Evolutionary conservation across 2,329 filamentous ascomycete species (phyloP), one percentile per base, ranked within the genome.

Genomic region (Dothiorella sarmentorum): DNA sequence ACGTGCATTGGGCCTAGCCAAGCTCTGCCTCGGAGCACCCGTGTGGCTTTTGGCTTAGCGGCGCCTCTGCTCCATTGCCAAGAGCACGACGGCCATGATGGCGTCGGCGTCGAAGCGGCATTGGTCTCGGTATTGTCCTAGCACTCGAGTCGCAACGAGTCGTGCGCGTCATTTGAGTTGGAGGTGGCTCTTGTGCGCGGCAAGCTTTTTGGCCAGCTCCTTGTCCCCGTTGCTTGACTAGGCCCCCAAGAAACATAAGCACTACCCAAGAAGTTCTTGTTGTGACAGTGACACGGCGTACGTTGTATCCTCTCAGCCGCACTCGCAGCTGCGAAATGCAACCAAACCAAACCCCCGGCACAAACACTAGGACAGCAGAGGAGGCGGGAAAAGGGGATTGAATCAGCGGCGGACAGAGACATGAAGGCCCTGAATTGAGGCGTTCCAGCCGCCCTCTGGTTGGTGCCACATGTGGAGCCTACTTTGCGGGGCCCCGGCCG

Each of bases 401-500:
- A 38, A 38, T 37, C 31, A 20, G 47, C 47, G 17, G 15, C 20
- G 20, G 9, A 22, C 47, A 38, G 9, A 3, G 11, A 38, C 11
- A 33, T 13, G 33, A 29, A 35, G 35, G 35, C 49, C 33, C 49
- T 53, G 49, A 27, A 7, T 17, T 40, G 49, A 38, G 49, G 49
- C 49, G 49, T 53, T 18, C 49, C 49, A 53, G 35, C 33, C 33
- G 35, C n/a, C 33, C 33, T 40, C 49, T 53, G 49, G 49, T 53
- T 53, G 49, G 49, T 53, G 49, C 22, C 40, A 29, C 49, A 33
- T 5, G 35, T 53, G 24, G 47, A 52, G 47, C 22, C 47, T 26
- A 35, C 49, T 15, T 24, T 53, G 49, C 49, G 49, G 49, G 49
- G 49, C 49, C 49, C 35, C 49, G 15, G 49, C 49, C 49, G 49